Percentiles rank a stretch among this genome's conserved stretches.
These are phyloP conservation scores for Cystobasidium pallidum DNA, from an alignment of 1,284 basidiomycete species.

Conservation along the genomic window DNA sequence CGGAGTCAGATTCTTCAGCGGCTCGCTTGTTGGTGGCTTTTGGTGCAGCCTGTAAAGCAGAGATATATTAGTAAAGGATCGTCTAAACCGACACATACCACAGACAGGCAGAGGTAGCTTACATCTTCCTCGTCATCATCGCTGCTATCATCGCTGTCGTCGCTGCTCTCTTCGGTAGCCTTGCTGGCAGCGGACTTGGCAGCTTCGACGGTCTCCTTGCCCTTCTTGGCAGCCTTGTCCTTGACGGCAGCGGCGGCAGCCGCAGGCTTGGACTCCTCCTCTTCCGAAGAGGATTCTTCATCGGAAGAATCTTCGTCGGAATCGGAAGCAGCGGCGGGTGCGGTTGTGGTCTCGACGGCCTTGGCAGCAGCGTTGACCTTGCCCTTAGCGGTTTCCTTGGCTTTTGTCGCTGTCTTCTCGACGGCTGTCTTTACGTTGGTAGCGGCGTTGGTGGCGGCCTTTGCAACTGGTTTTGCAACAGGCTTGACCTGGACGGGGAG, in stretches of 20 bases:
- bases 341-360: constrained; percentile 19
- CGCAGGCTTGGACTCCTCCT: constrained; percentile 53
- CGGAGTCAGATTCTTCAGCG: constrained; percentile 52
- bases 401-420: constrained; percentile 32
- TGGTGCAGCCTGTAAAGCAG: neutral
- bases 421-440: constrained; percentile 38
- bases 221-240: constrained; percentile 41
- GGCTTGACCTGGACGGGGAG: constrained; percentile 42
- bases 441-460: constrained; percentile 39
- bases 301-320: constrained; percentile 54
- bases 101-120: constrained; percentile 50
- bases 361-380: constrained; percentile 19
- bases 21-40: constrained; percentile 18
- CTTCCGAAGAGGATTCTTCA: constrained; percentile 51
- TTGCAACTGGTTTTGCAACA: constrained; percentile 36
- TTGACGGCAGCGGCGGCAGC: constrained; percentile 44
- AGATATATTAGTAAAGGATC: too few species aligned
- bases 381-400: constrained; percentile 28
- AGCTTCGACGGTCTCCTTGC: constrained; percentile 50
- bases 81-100: too few species aligned
- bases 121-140: constrained; percentile 56
- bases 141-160: constrained; percentile 56
- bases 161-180: constrained; percentile 55
- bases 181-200: constrained; percentile 54
- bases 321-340: neutral